Evolutionary conservation across 768 basidiomycete genomes (phyloP).

Genomic region (Hypholoma sublateritium): DNA sequence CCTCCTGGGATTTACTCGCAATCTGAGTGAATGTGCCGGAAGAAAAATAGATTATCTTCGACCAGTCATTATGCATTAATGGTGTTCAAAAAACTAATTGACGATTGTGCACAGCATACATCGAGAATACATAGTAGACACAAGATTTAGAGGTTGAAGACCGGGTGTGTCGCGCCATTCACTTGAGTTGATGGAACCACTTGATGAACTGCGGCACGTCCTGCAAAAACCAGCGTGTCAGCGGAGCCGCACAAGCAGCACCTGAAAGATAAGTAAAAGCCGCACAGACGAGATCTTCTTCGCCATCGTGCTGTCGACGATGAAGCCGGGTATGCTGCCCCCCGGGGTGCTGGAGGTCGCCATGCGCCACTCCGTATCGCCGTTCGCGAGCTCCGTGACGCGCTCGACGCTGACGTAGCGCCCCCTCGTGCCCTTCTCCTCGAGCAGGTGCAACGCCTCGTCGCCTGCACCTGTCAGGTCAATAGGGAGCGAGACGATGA

Average conservation of each 20-base stretch:
- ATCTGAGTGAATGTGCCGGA: background rate
- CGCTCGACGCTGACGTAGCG: conserved; percentile 73
- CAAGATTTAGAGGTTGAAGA: background rate
- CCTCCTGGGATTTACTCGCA: too few relatives aligned
- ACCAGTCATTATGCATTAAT: too few relatives aligned
- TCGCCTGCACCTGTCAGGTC: conserved; percentile 55
- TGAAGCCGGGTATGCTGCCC: conserved; percentile 64
- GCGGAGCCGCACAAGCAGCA: background rate
- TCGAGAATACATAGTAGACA: too few relatives aligned
- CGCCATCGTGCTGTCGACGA: conserved; percentile 61
- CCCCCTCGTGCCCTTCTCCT: conserved; percentile 59
- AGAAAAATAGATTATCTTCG: background rate
- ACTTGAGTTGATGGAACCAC: conserved; percentile 48
- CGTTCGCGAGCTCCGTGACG: conserved; percentile 59
- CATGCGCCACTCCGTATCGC: conserved; percentile 77
- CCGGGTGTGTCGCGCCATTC: background rate
- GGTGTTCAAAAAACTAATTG: too few relatives aligned
- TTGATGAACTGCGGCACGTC: conserved; percentile 74
- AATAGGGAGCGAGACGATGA: conserved; percentile 65
- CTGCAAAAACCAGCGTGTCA: conserved; percentile 29
- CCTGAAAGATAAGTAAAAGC: background rate
- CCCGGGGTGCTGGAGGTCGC: conserved; percentile 74
- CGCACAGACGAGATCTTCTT: conserved; percentile 63
- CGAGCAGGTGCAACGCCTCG: conserved; percentile 55
- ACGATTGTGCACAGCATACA: too few relatives aligned